Evolutionary conservation across 2,329 filamentous ascomycete species (phyloP).

Genomic region (Neocucurbitaria cava): DNA sequence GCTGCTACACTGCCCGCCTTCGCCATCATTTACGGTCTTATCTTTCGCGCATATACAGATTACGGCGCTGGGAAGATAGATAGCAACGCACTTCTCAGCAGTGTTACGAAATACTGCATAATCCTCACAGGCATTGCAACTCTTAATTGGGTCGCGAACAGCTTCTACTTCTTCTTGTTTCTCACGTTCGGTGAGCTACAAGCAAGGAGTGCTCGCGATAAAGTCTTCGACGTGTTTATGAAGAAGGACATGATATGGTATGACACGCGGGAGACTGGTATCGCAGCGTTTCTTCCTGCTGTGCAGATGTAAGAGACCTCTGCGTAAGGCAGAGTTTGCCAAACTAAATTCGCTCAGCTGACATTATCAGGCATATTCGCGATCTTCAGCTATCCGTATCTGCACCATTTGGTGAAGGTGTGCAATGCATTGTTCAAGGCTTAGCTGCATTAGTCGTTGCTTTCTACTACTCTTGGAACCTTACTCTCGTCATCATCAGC

Average conservation of each 20-base stretch:
- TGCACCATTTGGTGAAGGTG: slow-evolving; percentile 75
- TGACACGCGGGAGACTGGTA: slow-evolving; percentile 74
- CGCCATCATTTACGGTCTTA: slow-evolving; percentile 73
- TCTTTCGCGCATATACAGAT: slow-evolving; percentile 74
- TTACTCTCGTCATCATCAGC: slow-evolving; percentile 80
- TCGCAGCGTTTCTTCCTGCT: slow-evolving; percentile 72
- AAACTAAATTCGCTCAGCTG: not conserved
- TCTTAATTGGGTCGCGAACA: slow-evolving; percentile 71
- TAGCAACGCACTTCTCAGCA: slow-evolving; percentile 59
- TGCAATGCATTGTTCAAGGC: slow-evolving; percentile 70
- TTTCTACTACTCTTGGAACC: slow-evolving; percentile 80
- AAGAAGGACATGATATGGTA: slow-evolving; percentile 82
- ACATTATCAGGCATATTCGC: slow-evolving; percentile 70
- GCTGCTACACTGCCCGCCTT: slow-evolving; percentile 70
- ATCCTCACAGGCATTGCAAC: slow-evolving; percentile 69
- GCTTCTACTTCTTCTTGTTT: slow-evolving; percentile 73
- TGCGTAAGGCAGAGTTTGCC: slow-evolving; percentile 9
- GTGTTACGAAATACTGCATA: slow-evolving; percentile 67
- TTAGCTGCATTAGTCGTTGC: slow-evolving; percentile 73
- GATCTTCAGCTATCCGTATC: slow-evolving; percentile 84
- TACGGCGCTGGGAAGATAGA: slow-evolving; percentile 66
- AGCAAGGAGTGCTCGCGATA: slow-evolving; percentile 68
- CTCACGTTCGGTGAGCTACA: slow-evolving; percentile 82
- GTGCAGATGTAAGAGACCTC: slow-evolving; percentile 71
- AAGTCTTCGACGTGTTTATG: slow-evolving; percentile 73